A percentile compares a stretch with the other conserved stretches of the same genome.
phyloP scores from a whole-genome alignment of 2,329 filamentous ascomycete genomes.

The Zalaria obscura region DNA sequence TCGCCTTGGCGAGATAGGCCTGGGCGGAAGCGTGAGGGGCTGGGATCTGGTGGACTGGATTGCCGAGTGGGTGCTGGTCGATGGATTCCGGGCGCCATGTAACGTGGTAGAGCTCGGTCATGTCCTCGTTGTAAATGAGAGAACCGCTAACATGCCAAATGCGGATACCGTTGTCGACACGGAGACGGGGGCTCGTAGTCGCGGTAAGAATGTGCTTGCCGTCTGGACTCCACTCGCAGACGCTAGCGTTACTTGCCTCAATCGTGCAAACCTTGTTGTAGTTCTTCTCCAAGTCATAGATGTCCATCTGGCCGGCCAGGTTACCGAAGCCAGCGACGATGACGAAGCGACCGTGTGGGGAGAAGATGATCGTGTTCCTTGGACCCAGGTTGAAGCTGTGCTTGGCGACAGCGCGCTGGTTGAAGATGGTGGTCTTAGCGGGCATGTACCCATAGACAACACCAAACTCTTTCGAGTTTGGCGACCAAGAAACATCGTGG shows the following conservation, averaged over 20 bases:
- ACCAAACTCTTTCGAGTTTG: slow-evolving; percentile 93
- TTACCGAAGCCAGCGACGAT: slow-evolving; percentile 95
- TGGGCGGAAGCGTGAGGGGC: slow-evolving; percentile 70
- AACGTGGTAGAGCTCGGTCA: slow-evolving; percentile 83
- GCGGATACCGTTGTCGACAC: slow-evolving; percentile 92
- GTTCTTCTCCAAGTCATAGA: slow-evolving; percentile 92
- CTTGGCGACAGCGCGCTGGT: slow-evolving; percentile 65
- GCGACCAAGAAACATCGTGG: slow-evolving; percentile 96
- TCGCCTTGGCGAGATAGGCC: slow-evolving; percentile 69
- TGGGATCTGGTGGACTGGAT: slow-evolving; percentile 63
- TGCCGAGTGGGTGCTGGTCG: slow-evolving; percentile 45
- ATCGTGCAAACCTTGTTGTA: slow-evolving; percentile 87
- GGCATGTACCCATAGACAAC: slow-evolving; percentile 98
- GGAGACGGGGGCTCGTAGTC: slow-evolving; percentile 87
- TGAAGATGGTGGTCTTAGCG: slow-evolving; percentile 98
- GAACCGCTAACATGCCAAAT: slow-evolving; percentile 84
- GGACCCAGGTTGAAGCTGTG: slow-evolving; percentile 79
- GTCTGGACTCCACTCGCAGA: slow-evolving; percentile 95
- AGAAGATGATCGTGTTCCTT: slow-evolving; percentile 91
- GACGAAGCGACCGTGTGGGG: slow-evolving; percentile 82
- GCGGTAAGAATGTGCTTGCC: slow-evolving; percentile 92
- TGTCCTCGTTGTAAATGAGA: slow-evolving; percentile 91
- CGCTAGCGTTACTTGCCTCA: slow-evolving; percentile 86
- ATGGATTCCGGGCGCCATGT: slow-evolving; percentile 67
- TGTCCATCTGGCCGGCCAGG: slow-evolving; percentile 90